Evolutionary conservation across 2,329 filamentous ascomycete species (phyloP), one percentile per base, ranked within the genome.

Genomic region (Akanthomyces uredinophilus): DNA sequence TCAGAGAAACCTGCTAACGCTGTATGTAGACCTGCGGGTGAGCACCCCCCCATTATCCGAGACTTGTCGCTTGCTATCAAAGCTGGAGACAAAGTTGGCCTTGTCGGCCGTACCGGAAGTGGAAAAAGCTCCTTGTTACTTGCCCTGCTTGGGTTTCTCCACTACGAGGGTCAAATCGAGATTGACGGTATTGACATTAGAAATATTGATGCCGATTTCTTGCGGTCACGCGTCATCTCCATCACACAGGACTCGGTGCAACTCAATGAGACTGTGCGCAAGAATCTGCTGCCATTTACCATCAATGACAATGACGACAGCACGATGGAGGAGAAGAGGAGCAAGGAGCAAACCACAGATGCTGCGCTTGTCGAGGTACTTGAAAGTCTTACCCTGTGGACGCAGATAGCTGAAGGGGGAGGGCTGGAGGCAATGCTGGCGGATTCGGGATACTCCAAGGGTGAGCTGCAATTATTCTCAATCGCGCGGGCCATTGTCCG

Each of bases 191-290:
- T 78, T 6, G 74, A 78, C 44, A 70, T 81, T 18, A 67, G 71
- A 2, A 71, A 65, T 11, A 66, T 81, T 3, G 73, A 75, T 3
- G 76, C 73, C 24, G 69, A 78, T 47, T 68, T 68, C 1, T 69
- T 81, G 18, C 77, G 80, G 43, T 69, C 71, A 1, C 69, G 74
- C 2, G 69, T 82, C 14, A 74, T 76, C 24, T 73, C 74, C 5
- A 68, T 82, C 5, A 77, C 79, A 0, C 80, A 82, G 70, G 79
- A 82, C 29, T 71, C 78, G 0, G 72, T 80, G 52, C 69, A 78
- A 5, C 69, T 81, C 10, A 72, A 73, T 1, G 78, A 75, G n/a
- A 76, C 71, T 1, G 69, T 83, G 4, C 75, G 77, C 13, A 68
- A 73, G 24, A 83, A 82, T 53, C 70, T 79, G 1, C 14, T 56